Conservation (phyloP, 1,284 basidiomycete species). For the Malassezia caprae region DNA sequence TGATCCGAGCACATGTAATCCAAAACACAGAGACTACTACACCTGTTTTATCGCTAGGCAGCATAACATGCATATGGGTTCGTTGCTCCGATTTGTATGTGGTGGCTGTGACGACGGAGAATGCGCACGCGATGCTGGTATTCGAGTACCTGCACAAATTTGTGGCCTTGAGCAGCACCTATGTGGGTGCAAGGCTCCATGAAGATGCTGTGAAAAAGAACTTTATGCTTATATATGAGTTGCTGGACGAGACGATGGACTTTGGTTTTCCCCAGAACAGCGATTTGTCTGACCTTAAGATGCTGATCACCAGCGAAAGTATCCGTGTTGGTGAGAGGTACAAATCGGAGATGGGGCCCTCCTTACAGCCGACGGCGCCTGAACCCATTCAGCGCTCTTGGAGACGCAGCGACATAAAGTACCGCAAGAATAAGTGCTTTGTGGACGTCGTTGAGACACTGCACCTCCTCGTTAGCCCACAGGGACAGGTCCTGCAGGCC, state of each 20-base stretch:
- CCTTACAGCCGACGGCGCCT: constrained; percentile 84
- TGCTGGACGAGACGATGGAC: constrained; percentile 67
- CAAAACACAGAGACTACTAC: constrained; percentile 91
- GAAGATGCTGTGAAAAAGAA: constrained; percentile 96
- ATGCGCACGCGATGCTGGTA: constrained; percentile 91
- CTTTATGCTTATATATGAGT: constrained; percentile 54
- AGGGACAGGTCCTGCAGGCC: constrained; percentile 85
- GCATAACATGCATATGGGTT: constrained; percentile 95
- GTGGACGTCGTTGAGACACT: constrained; percentile 95
- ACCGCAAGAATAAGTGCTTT: constrained; percentile 96
- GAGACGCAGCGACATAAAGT: constrained; percentile 86
- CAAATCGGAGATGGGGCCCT: constrained; percentile 92
- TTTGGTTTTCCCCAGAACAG: constrained; percentile 99
- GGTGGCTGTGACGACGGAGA: constrained; percentile 91
- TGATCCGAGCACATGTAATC: constrained; percentile 68
- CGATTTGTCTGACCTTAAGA: constrained; percentile 91
- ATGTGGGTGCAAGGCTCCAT: constrained; percentile 95
- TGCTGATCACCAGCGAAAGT: constrained; percentile 95
- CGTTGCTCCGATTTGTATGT: constrained; percentile 87
- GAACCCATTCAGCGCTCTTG: constrained; percentile 59
- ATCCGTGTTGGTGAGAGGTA: constrained; percentile 65
- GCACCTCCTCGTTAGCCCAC: constrained; percentile 87
- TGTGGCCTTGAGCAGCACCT: constrained; percentile 80
- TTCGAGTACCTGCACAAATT: constrained; percentile 97
- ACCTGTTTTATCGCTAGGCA: constrained; percentile 93